These are phyloP conservation scores for Scheffersomyces stambukii DNA, from an alignment of 1,139 yeast species.

Conservation along the genomic window DNA sequence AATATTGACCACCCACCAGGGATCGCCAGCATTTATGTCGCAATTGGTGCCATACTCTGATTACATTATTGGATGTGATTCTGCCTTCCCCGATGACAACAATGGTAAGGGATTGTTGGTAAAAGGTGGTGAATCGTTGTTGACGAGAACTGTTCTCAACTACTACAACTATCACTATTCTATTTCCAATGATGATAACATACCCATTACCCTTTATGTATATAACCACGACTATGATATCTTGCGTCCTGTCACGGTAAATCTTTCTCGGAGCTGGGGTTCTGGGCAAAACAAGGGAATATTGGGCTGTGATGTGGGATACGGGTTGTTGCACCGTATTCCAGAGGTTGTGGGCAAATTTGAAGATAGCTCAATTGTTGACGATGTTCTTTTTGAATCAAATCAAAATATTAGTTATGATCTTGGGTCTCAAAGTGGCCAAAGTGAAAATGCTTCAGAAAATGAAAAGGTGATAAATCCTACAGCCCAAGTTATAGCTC, in stretches of 20 bases:
- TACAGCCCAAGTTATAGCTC: too few species aligned
- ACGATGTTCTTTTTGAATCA: constrained; percentile 37
- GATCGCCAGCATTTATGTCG: constrained; percentile 82
- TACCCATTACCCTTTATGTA: constrained; percentile 61
- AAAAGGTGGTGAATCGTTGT: constrained; percentile 80
- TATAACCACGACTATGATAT: constrained; percentile 86
- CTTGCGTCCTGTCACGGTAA: constrained; percentile 80
- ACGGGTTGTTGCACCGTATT: constrained; percentile 80
- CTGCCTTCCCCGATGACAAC: constrained; percentile 35
- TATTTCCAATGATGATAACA: constrained; percentile 27
- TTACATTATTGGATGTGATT: constrained; percentile 84
- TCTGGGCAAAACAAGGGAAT: constrained; percentile 63
- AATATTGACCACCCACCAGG: constrained; percentile 65
- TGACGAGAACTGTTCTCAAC: constrained; percentile 59
- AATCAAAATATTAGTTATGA: constrained; percentile 15
- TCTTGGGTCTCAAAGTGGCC: constrained; percentile 3
- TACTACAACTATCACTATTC: constrained; percentile 52
- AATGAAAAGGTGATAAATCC: not conserved
- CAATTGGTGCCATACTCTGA: constrained; percentile 85
- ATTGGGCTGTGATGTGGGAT: constrained; percentile 93
- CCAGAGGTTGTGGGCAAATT: constrained; percentile 65
- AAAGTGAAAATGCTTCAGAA: constrained; percentile 4
- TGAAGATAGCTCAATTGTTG: constrained; percentile 25
- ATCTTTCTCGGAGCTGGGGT: constrained; percentile 42
- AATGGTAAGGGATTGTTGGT: constrained; percentile 66